These are phyloP conservation scores for Fonsecaea erecta DNA, from an alignment of 2,329 filamentous ascomycete genomes.

Conservation along the genomic window DNA sequence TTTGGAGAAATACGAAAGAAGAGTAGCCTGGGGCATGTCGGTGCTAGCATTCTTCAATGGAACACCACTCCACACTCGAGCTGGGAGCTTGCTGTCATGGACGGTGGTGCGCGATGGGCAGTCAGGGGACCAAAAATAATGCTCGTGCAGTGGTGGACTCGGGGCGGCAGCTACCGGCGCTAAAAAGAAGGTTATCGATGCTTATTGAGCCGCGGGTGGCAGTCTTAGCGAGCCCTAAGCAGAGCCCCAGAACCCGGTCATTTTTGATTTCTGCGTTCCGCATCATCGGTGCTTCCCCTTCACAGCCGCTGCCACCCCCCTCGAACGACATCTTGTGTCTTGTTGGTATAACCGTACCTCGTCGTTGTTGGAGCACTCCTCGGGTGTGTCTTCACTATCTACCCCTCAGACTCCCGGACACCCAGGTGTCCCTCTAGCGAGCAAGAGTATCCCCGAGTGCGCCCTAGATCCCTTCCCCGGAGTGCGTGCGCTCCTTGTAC, in stretches of 20 bases:
- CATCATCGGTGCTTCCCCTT: background rate
- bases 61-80: background rate
- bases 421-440: background rate
- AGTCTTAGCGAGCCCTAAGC: constrained; percentile 8
- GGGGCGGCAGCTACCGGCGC: constrained; percentile 24
- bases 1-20: constrained; percentile 31
- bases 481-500: background rate
- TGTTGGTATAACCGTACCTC: background rate
- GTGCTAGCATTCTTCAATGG: background rate
- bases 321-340: background rate
- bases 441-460: constrained; percentile 6
- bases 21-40: constrained; percentile 30
- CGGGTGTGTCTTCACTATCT: background rate
- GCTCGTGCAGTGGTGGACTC: background rate
- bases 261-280: constrained; percentile 20
- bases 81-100: background rate
- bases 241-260: constrained; percentile 4
- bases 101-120: background rate
- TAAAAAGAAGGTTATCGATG: constrained; percentile 27
- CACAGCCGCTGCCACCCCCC: background rate
- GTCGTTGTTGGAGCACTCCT: background rate
- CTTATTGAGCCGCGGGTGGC: constrained; percentile 15
- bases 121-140: background rate
- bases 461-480: constrained; percentile 7
- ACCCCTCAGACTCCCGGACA: background rate